Evolutionary conservation across 1,284 basidiomycete genomes (phyloP).

Genomic region (Phellopilus nigrolimitatus): DNA sequence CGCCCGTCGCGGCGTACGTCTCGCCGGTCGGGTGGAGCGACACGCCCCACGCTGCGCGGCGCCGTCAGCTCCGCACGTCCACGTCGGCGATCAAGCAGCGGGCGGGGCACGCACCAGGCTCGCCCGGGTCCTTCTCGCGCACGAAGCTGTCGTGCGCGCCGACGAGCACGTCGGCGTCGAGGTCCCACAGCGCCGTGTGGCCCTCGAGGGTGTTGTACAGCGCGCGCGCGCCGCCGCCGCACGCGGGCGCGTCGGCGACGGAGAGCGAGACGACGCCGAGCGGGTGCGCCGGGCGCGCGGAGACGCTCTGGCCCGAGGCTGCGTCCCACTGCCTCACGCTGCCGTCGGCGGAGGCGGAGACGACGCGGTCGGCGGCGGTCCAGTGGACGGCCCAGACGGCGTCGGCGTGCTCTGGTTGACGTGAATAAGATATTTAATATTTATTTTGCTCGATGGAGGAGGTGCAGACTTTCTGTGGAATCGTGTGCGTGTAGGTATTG

Average conservation of each 20-base stretch:
- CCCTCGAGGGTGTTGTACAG: constrained; percentile 81
- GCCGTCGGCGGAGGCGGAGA: constrained; percentile 75
- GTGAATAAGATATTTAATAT: constrained; percentile 3
- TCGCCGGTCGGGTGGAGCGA: constrained; percentile 69
- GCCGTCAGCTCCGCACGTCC: constrained; percentile 18
- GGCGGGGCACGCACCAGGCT: constrained; percentile 64
- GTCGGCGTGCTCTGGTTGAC: constrained; percentile 65
- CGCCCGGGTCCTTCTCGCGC: constrained; percentile 46
- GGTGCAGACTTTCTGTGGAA: constrained; percentile 62
- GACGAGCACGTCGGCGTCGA: constrained; percentile 51
- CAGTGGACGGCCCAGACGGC: constrained; percentile 78
- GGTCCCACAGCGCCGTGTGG: constrained; percentile 66
- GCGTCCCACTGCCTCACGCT: constrained; percentile 67
- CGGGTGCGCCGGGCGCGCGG: constrained; percentile 61
- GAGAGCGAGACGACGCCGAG: constrained; percentile 73
- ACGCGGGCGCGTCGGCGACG: constrained; percentile 48
- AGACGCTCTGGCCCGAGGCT: constrained; percentile 57
- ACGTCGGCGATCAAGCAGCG: neutral
- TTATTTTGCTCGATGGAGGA: constrained; percentile 13
- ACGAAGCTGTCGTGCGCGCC: constrained; percentile 71
- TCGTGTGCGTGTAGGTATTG: constrained; percentile 67
- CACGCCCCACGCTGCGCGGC: constrained; percentile 67
- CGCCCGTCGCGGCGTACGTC: constrained; percentile 76
- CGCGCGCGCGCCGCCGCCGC: constrained; percentile 59
- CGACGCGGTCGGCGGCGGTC: constrained; percentile 59